Base-by-base conservation (phyloP, 1,284 basidiomycete genomes). In the Thecaphora frezii region DNA sequence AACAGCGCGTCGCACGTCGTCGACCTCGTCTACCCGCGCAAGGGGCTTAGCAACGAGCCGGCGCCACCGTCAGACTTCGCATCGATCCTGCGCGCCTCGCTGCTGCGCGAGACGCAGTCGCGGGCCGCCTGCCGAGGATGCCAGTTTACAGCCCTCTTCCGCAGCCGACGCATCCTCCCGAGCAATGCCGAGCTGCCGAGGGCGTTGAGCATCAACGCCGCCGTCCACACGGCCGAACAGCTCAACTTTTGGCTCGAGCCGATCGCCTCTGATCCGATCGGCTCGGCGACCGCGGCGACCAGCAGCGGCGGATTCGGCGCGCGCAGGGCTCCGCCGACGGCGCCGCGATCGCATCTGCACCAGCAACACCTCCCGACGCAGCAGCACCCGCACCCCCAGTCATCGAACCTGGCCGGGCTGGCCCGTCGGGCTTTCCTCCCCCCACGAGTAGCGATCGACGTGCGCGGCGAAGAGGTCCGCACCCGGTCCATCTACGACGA, bases 11-110 rank as follows among this genome's bases (percentile, higher is more conserved):
- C 70, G 19, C 61, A 69, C 21, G 69, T 73, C 5, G 69, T 97
- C n/a, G 94, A 98, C 73, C 79, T 98, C 71, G 81, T 87, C 19
- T 97, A 97, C 79, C 90, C 92, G 5, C 85, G 88, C 53, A 89
- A 87, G 81, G 50, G 59, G 50, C 80, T 83, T 44, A 81, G 83
- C 3, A 86, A 84, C 72, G 87, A 87, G 63, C 74, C 82, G 1
- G 74, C 80, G 1, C 78, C 81, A 21, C 65, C 82, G 3, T 80
- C 81, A 5, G 84, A 88, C 60, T 93, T 97, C 71, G 74, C 85
- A 2, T 85, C 85, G 2, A 83, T 96, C 51, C 81, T 98, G 2
- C 84, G 85, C 3, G 83, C 85, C 33, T 93, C 94, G 9, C 81
- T 98, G 18, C 82, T 89, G 24, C 88, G 91, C 16, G 88, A 92